Base-by-base conservation (phyloP, 257 asterid species). In the Plantago elongata region DNA sequence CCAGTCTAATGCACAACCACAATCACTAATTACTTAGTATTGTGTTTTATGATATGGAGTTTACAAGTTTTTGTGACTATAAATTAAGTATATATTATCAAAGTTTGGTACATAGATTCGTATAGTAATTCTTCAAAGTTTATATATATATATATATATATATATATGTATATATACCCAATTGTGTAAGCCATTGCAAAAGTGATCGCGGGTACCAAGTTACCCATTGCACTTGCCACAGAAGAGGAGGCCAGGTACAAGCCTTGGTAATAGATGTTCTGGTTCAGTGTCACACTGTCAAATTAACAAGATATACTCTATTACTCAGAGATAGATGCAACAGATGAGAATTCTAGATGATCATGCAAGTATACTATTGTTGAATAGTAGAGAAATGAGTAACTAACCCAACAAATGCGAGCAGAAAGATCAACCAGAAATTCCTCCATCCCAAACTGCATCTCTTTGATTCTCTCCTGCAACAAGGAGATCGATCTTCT, bases 151-250 rank as follows among this genome's bases (percentile, higher is more conserved):
- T n/a, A n/a, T n/a, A n/a, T n/a, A n/a, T n/a, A n/a, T n/a, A n/a
- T n/a, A n/a, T n/a, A n/a, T n/a, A 29, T 9, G 27, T 9, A 13
- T 9, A 13, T 37, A 14, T 72, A 79, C 84, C 84, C 77, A 59
- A 79, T 22, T 27, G 54, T n/a, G 51, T 79, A 79, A 47, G 81
- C 84, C 14, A 79, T 27, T 2, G 72, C 16, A 51, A 79, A 79
- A 61, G 81, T 79, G 57, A 79, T 60, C 61, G 77, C 84, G 43
- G 84, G 84, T 30, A 75, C 62, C 66, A 79, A 69, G 51, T 79
- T 79, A 66, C 51, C 12, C 37, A 75, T 16, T 42, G 84, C 84
- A 72, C 84, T 70, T 13, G 73, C 79, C 0, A 72, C 79, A 6
- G 81, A 60, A 5, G 81, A 75, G 27, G 84, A 72, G 11, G 79